Conservation (phyloP, 306 rosid genomes). For the Rosa chinensis region DNA sequence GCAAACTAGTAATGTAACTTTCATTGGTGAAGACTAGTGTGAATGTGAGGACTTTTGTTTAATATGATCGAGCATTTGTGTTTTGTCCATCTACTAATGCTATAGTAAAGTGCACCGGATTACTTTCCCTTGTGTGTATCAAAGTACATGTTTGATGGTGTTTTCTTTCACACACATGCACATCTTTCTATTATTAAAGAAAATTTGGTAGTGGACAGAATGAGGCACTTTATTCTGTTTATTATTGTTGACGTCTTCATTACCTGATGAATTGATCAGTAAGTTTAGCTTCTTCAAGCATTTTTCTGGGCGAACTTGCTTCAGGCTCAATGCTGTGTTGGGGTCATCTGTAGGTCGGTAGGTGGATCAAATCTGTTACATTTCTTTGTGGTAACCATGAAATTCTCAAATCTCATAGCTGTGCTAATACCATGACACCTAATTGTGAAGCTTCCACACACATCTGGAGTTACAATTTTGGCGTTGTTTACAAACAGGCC, state of each 20-base stretch:
- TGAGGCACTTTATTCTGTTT: not conserved
- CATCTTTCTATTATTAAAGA: not conserved
- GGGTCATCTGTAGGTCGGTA: constrained; percentile 6
- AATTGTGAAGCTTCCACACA: constrained; percentile 42
- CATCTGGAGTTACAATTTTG: constrained; percentile 46
- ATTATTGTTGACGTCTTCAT: not conserved
- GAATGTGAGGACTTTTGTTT: constrained; percentile 25
- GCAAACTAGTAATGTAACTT: constrained; percentile 19
- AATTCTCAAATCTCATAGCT: constrained; percentile 32
- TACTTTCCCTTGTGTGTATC: not conserved
- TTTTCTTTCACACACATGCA: not conserved
- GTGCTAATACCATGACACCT: constrained; percentile 56
- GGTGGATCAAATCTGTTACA: constrained; percentile 18
- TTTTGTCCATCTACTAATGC: not conserved
- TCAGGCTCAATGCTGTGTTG: constrained; percentile 1
- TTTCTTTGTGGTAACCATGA: constrained; percentile 16
- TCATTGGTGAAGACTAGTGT: constrained; percentile 25
- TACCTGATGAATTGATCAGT: not conserved
- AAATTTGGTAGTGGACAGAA: not conserved
- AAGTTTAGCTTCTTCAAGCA: not conserved
- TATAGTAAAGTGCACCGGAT: not conserved
- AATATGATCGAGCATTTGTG: not conserved
- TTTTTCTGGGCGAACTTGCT: not conserved
- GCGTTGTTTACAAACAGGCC: constrained; percentile 53
- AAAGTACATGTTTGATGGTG: not conserved